These are phyloP conservation scores for Aristolochia fimbriata DNA, from an alignment of 164 flowering plant genomes.

Conservation along the genomic window DNA sequence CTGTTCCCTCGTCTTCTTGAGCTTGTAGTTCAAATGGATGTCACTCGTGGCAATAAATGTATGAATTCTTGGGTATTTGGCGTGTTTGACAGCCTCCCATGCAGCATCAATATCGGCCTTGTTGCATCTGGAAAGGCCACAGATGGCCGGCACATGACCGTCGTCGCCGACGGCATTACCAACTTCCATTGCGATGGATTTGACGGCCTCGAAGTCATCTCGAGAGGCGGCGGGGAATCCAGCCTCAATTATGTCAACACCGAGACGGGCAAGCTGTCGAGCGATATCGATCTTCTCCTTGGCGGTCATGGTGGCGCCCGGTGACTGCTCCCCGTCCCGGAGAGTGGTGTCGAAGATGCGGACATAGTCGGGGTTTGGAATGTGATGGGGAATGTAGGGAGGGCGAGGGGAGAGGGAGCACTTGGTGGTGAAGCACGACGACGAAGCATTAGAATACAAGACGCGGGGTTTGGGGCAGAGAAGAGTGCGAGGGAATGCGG, in stretches of 20 bases:
- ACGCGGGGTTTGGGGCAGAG: background rate
- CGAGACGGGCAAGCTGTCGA: slow-evolving; percentile 74
- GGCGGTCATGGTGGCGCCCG: slow-evolving; percentile 87
- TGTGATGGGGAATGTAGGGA: slow-evolving; percentile 62
- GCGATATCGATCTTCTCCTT: slow-evolving; percentile 91
- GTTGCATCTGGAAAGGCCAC: slow-evolving; percentile 86
- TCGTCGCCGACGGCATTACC: slow-evolving; percentile 52
- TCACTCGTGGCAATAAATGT: slow-evolving; percentile 91
- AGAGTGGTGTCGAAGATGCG: slow-evolving; percentile 97
- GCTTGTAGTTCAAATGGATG: slow-evolving; percentile 78
- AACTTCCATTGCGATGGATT: slow-evolving; percentile 56
- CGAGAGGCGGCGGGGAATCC: slow-evolving; percentile 88
- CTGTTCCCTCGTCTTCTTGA: slow-evolving; percentile 67
- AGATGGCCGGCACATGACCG: slow-evolving; percentile 84
- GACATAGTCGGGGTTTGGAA: slow-evolving; percentile 69
- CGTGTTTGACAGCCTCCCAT: slow-evolving; percentile 87
- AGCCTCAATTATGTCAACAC: slow-evolving; percentile 93
- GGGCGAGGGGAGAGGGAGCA: slow-evolving; percentile 32
- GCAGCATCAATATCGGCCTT: slow-evolving; percentile 64
- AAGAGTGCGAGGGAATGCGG: background rate
- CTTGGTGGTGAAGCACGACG: slow-evolving; percentile 2
- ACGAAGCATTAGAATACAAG: background rate
- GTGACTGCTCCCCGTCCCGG: slow-evolving; percentile 99
- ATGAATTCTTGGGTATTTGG: slow-evolving; percentile 77
- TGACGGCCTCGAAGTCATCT: slow-evolving; percentile 81